Base-by-base conservation (phyloP, 208 protist species). In the Vickermania spadyakhi region DNA sequence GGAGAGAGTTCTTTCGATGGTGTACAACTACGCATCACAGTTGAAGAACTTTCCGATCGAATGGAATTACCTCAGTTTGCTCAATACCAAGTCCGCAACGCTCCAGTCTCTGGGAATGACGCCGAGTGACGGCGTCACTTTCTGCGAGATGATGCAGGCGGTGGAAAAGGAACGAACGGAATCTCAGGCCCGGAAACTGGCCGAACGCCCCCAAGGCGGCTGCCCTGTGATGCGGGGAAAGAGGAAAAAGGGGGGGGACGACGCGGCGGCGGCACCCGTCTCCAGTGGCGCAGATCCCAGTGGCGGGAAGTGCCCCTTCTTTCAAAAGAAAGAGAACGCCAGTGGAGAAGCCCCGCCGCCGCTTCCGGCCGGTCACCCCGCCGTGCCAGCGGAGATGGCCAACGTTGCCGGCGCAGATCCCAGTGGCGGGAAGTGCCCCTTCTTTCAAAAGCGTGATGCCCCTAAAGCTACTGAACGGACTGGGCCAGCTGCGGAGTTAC, bases 11-110 rank as follows among this genome's bases (percentile, higher is more conserved):
- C 69, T 86, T 14, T 22, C 29, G 5, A 21, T 62, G 2, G 22
- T 90, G 23, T 75, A 59, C 36, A 45, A 52, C 28, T 55, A 73
- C 41, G 31, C 60, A 1, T 59, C 52, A 22, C 67, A 72, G n/a
- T 41, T 89, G 29, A 36, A 50, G 0, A 42, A 30, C 25, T 52
- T 64, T 0, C 56, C 66, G 23, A 64, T 58, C 0, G 64, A 78
- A 60, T 72, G 76, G 45, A 86, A 84, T 57, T 89, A 79, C 58
- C 42, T 84, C 29, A 74, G 72, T 1, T 57, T 89, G 0, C 56
- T 82, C 22, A 58, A 58, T 0, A 62, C 68, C 3, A 64, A 54
- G 26, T 11, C 49, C 22, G 18, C 31, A 0, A 59, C 65, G 22
- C 68, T 79, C 14, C 57, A 64, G 2, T 52, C 60, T 1, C 51